Conservation (phyloP, 2,329 filamentous ascomycete species). For the Pseudocercospora fuligena region DNA sequence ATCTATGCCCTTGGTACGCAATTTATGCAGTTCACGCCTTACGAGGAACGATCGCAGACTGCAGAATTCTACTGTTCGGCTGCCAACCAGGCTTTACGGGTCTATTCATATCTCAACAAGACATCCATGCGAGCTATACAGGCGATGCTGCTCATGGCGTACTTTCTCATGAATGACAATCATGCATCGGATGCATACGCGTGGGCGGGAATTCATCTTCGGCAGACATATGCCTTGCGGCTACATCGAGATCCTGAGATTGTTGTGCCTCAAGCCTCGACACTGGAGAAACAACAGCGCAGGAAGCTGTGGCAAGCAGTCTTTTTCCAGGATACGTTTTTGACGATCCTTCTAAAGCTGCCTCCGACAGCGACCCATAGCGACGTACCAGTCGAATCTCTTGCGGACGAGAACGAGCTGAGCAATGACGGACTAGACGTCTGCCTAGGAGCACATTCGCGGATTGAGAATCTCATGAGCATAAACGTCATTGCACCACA, state of each 20-base stretch:
- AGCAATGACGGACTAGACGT: conserved; percentile 61
- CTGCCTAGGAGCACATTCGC: conserved; percentile 52
- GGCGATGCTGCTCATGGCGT: conserved; percentile 80
- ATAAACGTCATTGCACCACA: conserved; percentile 55
- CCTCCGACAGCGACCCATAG: conserved; percentile 80
- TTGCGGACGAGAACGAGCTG: conserved; percentile 66
- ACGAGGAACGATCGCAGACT: conserved; percentile 70
- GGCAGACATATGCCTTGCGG: conserved; percentile 82
- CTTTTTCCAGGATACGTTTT: conserved; percentile 78
- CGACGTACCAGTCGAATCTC: conserved; percentile 75
- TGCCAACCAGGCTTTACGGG: conserved; percentile 74
- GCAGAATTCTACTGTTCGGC: conserved; percentile 81
- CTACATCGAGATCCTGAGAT: conserved; percentile 79
- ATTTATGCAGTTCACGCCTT: conserved; percentile 65
- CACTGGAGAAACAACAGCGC: conserved; percentile 77
- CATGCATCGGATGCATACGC: conserved; percentile 83
- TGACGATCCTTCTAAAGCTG: conserved; percentile 76
- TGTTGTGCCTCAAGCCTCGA: conserved; percentile 66
- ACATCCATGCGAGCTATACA: conserved; percentile 75
- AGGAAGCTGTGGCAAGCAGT: conserved; percentile 84
- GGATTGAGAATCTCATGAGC: conserved; percentile 57
- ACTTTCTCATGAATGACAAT: conserved; percentile 86
- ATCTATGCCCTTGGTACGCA: conserved; percentile 80
- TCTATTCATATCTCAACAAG: conserved; percentile 77
- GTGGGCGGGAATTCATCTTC: conserved; percentile 76